A percentile compares a stretch with the other conserved stretches of the same genome.
These are phyloP conservation scores for Brassica juncea DNA, from an alignment of 345 rosid species.

Conservation along the genomic window DNA sequence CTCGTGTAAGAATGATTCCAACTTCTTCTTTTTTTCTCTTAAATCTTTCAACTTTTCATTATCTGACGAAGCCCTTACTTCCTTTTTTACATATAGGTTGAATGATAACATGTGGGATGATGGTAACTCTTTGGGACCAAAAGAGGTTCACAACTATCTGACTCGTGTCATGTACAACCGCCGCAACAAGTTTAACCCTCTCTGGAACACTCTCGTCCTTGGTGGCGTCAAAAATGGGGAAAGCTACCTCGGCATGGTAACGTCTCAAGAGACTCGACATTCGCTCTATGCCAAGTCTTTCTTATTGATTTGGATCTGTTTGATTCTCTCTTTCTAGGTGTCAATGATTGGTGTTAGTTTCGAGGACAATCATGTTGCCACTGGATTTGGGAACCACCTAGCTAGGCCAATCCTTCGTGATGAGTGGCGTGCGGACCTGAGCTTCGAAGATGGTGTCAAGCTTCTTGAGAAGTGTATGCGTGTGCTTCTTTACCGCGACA, in stretches of 20 bases:
- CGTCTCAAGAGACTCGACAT: slow-evolving; percentile 1
- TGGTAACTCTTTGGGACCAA: slow-evolving; percentile 97
- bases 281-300: background rate
- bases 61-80: background rate
- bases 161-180: slow-evolving; percentile 94
- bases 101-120: slow-evolving; percentile 99
- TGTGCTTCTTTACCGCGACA: slow-evolving; percentile 93
- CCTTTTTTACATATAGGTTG: slow-evolving; percentile 53
- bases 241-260: slow-evolving; percentile 92
- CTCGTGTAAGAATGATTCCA: slow-evolving; percentile 58
- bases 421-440: slow-evolving; percentile 88
- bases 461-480: slow-evolving; percentile 98
- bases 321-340: slow-evolving; percentile 49
- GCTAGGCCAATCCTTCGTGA: slow-evolving; percentile 95
- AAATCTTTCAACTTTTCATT: background rate
- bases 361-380: slow-evolving; percentile 92
- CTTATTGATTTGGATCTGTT: slow-evolving; percentile 8
- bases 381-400: slow-evolving; percentile 97
- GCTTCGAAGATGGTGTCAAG: slow-evolving; percentile 89
- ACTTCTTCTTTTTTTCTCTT: background rate
- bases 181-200: slow-evolving; percentile 91
- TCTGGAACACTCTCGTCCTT: slow-evolving; percentile 96
- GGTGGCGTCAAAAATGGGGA: slow-evolving; percentile 96
- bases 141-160: slow-evolving; percentile 94
- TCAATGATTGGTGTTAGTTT: slow-evolving; percentile 91